Conservation (phyloP, 805 yeast genomes). For the Ogataea degrootiae region DNA sequence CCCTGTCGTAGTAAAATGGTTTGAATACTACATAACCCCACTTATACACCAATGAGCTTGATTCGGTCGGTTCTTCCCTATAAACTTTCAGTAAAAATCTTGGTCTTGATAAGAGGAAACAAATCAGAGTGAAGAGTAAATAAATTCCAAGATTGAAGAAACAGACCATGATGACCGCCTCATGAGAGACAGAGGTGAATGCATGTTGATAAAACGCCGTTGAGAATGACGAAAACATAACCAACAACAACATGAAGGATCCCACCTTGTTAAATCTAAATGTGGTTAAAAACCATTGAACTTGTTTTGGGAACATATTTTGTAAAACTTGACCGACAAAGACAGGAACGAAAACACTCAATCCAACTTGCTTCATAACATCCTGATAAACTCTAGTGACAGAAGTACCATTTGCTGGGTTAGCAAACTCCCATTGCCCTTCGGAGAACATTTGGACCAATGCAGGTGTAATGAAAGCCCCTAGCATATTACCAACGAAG, state of each 20-base stretch:
- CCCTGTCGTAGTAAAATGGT: conserved; percentile 67
- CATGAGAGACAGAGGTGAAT: conserved; percentile 47
- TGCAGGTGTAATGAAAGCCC: conserved; percentile 87
- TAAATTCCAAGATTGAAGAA: conserved; percentile 82
- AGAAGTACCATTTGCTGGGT: conserved; percentile 60
- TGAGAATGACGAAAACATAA: conserved; percentile 60
- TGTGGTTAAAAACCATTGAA: conserved; percentile 52
- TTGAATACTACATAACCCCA: conserved; percentile 39
- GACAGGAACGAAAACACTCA: conserved; percentile 73
- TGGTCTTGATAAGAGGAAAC: conserved; percentile 60
- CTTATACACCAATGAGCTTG: conserved; percentile 40
- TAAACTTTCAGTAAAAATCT: conserved; percentile 39
- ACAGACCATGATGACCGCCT: conserved; percentile 68
- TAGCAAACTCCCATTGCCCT: conserved; percentile 68
- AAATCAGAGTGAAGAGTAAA: conserved; percentile 64
- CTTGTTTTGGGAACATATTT: conserved; percentile 60
- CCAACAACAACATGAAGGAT: conserved; percentile 68
- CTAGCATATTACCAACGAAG: conserved; percentile 75
- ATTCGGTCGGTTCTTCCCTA: conserved; percentile 42
- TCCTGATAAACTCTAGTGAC: conserved; percentile 57
- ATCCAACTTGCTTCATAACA: conserved; percentile 86
- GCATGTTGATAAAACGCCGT: conserved; percentile 85
- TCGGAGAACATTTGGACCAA: conserved; percentile 63
- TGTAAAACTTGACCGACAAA: conserved; percentile 86
- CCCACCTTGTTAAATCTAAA: conserved; percentile 70